These are phyloP conservation scores for Musa beccarii DNA, from an alignment of 176 grass and related monocot genomes.

Conservation along the genomic window DNA sequence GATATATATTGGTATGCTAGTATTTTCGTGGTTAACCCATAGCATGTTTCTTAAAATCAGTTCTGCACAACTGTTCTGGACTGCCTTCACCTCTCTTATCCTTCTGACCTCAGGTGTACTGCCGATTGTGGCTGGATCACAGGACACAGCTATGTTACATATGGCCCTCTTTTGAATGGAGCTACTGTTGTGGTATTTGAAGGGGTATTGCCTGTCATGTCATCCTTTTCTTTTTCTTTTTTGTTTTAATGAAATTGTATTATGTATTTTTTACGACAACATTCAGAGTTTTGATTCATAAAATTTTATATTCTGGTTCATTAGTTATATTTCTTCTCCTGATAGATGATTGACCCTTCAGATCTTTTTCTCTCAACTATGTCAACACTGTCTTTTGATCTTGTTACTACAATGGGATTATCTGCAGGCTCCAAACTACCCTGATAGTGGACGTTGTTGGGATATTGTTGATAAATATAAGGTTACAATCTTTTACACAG, in stretches of 20 bases:
- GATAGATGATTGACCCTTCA: no score
- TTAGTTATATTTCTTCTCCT: no score
- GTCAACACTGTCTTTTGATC: neutral
- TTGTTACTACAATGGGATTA: neutral
- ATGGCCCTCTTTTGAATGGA: slow-evolving; percentile 96
- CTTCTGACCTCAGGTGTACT: slow-evolving; percentile 68
- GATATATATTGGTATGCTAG: slow-evolving; percentile 76
- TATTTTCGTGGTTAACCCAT: neutral
- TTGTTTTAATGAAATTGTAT: neutral
- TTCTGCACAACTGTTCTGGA: neutral
- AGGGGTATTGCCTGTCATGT: slow-evolving; percentile 55
- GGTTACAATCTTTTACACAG: slow-evolving; percentile 96
- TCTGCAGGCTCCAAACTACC: slow-evolving; percentile 85
- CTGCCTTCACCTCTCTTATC: slow-evolving; percentile 15
- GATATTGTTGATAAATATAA: slow-evolving; percentile 92
- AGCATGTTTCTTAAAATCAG: slow-evolving; percentile 5
- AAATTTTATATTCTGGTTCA: no score
- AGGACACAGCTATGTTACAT: slow-evolving; percentile 94
- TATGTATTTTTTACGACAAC: no score
- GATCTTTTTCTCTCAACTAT: neutral
- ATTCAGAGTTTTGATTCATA: no score
- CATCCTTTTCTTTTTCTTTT: neutral
- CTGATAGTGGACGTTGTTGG: slow-evolving; percentile 81
- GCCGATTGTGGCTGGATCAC: slow-evolving; percentile 99
- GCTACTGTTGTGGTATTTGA: slow-evolving; percentile 82